Evolutionary conservation across 345 rosid genomes (phyloP).

Genomic region (Ricinus communis): DNA sequence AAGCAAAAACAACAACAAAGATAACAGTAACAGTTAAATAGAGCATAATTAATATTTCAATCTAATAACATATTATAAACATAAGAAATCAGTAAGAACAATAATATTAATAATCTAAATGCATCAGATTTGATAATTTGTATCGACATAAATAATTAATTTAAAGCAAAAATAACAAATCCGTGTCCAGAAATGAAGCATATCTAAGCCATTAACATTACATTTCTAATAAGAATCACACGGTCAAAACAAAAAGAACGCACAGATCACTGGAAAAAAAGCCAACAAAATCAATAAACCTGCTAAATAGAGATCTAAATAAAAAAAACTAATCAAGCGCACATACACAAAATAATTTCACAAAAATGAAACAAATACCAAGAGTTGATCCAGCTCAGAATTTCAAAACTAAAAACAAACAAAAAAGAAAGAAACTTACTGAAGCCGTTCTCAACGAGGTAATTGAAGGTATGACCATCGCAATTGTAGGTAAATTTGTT

Average conservation of each 20-base stretch:
- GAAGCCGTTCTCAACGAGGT: conserved; percentile 38
- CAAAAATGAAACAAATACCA: not conserved
- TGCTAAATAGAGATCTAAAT: not conserved
- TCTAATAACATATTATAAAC: too few relatives aligned
- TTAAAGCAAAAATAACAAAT: too few relatives aligned
- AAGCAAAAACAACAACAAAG: too few relatives aligned
- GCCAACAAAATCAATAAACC: not conserved
- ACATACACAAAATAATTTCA: not conserved
- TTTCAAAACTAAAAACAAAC: not conserved
- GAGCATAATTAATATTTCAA: too few relatives aligned
- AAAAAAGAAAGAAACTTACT: conserved; percentile 9
- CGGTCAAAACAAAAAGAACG: not conserved
- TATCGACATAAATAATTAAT: too few relatives aligned
- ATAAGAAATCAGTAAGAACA: too few relatives aligned
- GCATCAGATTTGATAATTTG: too few relatives aligned
- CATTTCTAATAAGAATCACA: not conserved
- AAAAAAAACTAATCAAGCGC: too few relatives aligned
- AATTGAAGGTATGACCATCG: conserved; percentile 37
- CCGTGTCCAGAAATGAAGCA: too few relatives aligned
- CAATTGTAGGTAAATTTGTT: conserved; percentile 36
- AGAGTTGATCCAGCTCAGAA: conserved; percentile 2
- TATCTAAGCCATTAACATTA: too few relatives aligned
- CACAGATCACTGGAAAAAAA: conserved; percentile 3
- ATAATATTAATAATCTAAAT: too few relatives aligned
- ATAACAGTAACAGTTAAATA: too few relatives aligned